Base-by-base conservation (phyloP, 495 filamentous ascomycete species). In the Aspergillus cavernicola region DNA sequence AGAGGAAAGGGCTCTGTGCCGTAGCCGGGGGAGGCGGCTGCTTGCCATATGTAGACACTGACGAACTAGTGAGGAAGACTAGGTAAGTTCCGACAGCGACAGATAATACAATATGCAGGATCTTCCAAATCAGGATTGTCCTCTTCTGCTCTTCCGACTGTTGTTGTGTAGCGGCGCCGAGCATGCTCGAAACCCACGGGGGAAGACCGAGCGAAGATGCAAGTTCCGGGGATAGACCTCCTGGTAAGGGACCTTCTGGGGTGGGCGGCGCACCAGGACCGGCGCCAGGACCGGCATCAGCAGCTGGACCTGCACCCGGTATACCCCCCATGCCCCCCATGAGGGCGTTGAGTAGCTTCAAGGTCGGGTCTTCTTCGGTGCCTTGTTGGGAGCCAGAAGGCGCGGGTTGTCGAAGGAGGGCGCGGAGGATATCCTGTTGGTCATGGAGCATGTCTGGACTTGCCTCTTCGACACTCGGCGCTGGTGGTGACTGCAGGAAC, bases 21-120 rank as follows among this genome's bases (percentile, higher is more conserved):
- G 56, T 80, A 73, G 75, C 91, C 84, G 42, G 86, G 68, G 40
- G 86, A 74, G 56, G 77, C 71, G 42, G 87, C 47, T 42, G 80
- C 73, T 43, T 67, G 2, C 74, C 74, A 23, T 69, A 77, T 37
- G 65, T 61, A 23, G 67, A 52, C 39, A 76, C 65, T 6, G 74
- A 68, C 7, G 66, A 46, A 8, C 66, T 65, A 10, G 75, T 62
- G 12, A 72, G 50, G 11, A 74, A 63, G 0, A 76, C 52, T 15
- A 95, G 77, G 63, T 93, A 95, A 10, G 88, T 57, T 0, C 85
- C 88, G 4, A 95, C 72, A 0, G 72, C 67, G 11, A 95, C 63
- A 0, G 90, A 83, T 66, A 92, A 87, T 0, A 89, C 33, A 2
- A 83, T 80, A 67, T 96, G 91, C 13, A 93, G 63, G 12, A 89